Base-by-base conservation (phyloP, 139 green algal species). In the Chlorella sp. region DNA sequence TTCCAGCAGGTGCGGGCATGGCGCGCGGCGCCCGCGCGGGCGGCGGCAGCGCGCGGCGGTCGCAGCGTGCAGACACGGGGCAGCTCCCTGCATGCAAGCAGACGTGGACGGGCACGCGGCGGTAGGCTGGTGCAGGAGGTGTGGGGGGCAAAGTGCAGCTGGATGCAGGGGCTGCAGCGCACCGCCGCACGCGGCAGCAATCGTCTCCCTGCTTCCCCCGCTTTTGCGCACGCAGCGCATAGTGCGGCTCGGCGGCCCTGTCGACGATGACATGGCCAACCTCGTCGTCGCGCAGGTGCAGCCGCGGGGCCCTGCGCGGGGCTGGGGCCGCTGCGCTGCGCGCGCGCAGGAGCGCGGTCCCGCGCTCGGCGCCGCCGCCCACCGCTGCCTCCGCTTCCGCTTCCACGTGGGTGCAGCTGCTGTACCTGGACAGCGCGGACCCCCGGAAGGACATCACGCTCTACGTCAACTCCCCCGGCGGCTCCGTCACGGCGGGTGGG, bases 191-290 rank as follows among this genome's bases (percentile, higher is more conserved):
- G n/a, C n/a, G n/a, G n/a, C n/a, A 38, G 17, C 31, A 33, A 46
- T 7, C 60, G 6, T 61, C 53, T 29, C 35, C 7, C 5, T 14
- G 5, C 11, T 5, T 43, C 8, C 9, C 1, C 67, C 33, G 9
- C 21, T 25, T 38, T 43, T 1, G 5, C 17, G 12, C 29, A 7
- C 78, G 76, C 93, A 99, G 92, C 86, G 96, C 35, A 99, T 99
- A 67, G 91, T 98, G 43, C 88, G 94, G 31, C 75, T 97, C 67
- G 96, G 96, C n/a, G 96, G 96, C 19, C 88, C 95, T n/a, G 94
- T 99, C 45, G 96, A 99, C 62, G 96, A 99, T 77, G 96, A 99
- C 87, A 99, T 98, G 93, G 95, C 93, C 63, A 99, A 99, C 88
- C 88, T 98, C 23, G 93, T 98, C 53, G 94, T 99, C 9, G 95